Base-by-base conservation (phyloP, 352 stramenopile species). In the Pythium apleroticum region DNA sequence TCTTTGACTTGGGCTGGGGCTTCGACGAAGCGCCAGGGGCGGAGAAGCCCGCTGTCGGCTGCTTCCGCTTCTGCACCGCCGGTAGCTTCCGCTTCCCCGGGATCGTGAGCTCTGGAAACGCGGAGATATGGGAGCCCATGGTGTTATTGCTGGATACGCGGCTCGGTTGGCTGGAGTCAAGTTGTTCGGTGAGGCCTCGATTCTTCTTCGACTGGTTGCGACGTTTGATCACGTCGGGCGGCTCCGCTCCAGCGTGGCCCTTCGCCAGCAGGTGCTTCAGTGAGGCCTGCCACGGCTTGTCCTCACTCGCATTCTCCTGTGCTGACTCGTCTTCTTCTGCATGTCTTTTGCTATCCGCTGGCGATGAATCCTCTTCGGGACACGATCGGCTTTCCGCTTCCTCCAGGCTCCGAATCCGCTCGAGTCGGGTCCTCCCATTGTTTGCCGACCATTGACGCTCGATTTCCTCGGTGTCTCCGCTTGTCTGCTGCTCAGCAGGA, bases 41-140 rank as follows among this genome's bases (percentile, higher is more conserved):
- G 2, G 49, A 39, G 46, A 73, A 73, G 1, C 66, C 66, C 0
- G 66, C 66, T 20, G 60, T 74, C 64, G 35, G 69, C 31, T 70
- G 71, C 52, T 68, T 58, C 11, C 69, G 57, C 49, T 83, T 85
- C 15, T 74, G 65, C 20, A 75, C 37, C 19, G 76, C 54, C 12
- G 73, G 66, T 3, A 74, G 28, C 20, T 69, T 66, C 19, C 57
- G 37, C 49, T 59, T 65, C 1, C 79, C 78, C 19, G 80, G 80
- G 43, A 89, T 91, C 20, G 57, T 62, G 33, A 90, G 63, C 53
- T 89, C 82, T 1, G 78, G 82, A 25, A 91, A 86, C 10, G 53
- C 80, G 19, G 75, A 70, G 30, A 75, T 49, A 31, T 76, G 69
- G 22, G 54, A 55, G 61, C 19, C 43, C 19, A 50, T 22, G 7